Evolutionary conservation across 1,284 basidiomycete species (phyloP).

Genomic region (Xanthoconium separans): DNA sequence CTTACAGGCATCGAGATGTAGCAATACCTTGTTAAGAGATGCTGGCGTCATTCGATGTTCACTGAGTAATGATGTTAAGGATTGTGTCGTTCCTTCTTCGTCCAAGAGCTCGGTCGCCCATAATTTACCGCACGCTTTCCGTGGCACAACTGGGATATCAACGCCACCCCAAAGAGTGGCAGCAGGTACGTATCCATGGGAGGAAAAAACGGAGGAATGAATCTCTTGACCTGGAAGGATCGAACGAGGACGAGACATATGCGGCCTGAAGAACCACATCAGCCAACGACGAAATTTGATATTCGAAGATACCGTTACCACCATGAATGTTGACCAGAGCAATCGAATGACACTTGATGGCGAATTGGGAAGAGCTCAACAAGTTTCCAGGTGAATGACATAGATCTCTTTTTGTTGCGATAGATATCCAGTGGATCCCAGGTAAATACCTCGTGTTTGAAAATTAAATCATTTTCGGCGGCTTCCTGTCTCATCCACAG

Average conservation of each 20-base stretch:
- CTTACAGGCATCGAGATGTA: constrained; percentile 8
- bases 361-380: constrained; percentile 20
- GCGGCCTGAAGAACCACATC: constrained; percentile 1
- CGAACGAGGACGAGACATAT: constrained; percentile 7
- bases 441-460: too few species aligned
- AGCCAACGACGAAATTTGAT: neutral
- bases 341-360: constrained; percentile 15
- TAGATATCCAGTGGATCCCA: too few species aligned
- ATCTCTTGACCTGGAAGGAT: constrained; percentile 18
- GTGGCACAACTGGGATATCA: neutral
- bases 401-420: too few species aligned
- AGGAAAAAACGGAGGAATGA: constrained; percentile 11
- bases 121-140: neutral
- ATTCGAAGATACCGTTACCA: neutral
- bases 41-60: neutral
- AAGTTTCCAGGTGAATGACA: constrained; percentile 6
- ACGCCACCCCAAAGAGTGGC: constrained; percentile 6
- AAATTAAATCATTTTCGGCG: too few species aligned
- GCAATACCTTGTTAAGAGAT: neutral
- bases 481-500: too few species aligned
- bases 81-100: neutral
- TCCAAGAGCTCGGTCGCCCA: neutral
- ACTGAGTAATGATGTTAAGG: neutral
- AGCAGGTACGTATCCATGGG: constrained; percentile 8
- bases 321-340: neutral